Evolutionary conservation across 257 asterid genomes (phyloP).

Genomic region (Scutellaria baicalensis): DNA sequence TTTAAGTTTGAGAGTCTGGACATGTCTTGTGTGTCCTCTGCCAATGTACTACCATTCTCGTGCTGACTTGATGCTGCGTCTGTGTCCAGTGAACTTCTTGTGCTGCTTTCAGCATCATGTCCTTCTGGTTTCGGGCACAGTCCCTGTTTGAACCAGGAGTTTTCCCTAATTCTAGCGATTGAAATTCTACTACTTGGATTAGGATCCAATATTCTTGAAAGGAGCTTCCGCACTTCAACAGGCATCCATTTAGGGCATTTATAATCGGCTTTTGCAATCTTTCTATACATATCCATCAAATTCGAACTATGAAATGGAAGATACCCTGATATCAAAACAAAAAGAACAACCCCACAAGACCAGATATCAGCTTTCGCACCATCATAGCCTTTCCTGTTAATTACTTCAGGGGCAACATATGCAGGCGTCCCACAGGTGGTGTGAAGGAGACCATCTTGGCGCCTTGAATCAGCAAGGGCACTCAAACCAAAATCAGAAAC

Average conservation of each 20-base stretch:
- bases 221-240: constrained; percentile 51
- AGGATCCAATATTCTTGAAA: constrained; percentile 62
- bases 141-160: constrained; percentile 56
- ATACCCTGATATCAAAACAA: constrained; percentile 65
- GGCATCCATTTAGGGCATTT: constrained; percentile 70
- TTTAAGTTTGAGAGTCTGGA: constrained; percentile 42
- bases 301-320: constrained; percentile 79
- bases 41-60: neutral
- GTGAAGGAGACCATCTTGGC: constrained; percentile 79
- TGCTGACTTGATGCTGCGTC: constrained; percentile 4
- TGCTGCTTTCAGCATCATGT: constrained; percentile 28
- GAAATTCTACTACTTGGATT: constrained; percentile 56
- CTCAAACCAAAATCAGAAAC: constrained; percentile 87
- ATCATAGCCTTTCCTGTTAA: constrained; percentile 71
- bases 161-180: constrained; percentile 54
- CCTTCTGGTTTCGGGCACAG: constrained; percentile 17
- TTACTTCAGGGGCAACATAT: constrained; percentile 87
- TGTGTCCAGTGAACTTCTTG: constrained; percentile 16
- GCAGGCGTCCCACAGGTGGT: constrained; percentile 97
- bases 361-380: constrained; percentile 84
- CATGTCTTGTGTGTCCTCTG: constrained; percentile 16
- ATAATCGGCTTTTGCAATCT: constrained; percentile 65
- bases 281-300: constrained; percentile 86
- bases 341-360: constrained; percentile 88
- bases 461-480: constrained; percentile 69